Evolutionary conservation across 202 grass and related monocot genomes (phyloP).

Genomic region (Carex sylvatica): DNA sequence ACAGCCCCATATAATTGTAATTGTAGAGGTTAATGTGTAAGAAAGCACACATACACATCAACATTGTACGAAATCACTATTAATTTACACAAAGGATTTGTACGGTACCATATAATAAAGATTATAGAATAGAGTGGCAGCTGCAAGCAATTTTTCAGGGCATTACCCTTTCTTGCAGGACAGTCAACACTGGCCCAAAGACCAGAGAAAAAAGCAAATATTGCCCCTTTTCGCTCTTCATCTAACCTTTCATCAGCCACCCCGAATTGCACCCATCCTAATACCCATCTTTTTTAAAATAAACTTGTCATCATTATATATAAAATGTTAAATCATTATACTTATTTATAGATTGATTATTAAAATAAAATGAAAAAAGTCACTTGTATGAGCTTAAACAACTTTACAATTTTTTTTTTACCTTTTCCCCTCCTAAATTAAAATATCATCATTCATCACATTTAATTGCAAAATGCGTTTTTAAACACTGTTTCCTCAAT

Average conservation of each 20-base stretch:
- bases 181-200: slow-evolving; percentile 59
- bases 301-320: not conserved
- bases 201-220: slow-evolving; percentile 28
- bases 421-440: not conserved
- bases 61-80: slow-evolving; percentile 43
- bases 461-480: not conserved
- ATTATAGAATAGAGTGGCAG: slow-evolving; percentile 41
- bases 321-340: not conserved
- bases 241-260: not conserved
- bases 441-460: not conserved
- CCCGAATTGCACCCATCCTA: slow-evolving; percentile 7
- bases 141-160: slow-evolving; percentile 38
- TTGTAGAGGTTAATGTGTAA: slow-evolving; percentile 35
- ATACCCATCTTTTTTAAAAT: not conserved
- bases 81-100: slow-evolving; percentile 47
- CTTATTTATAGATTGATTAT: not conserved
- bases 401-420: not conserved
- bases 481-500: not conserved
- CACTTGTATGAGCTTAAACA: not conserved
- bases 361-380: not conserved
- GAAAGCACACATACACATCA: slow-evolving; percentile 41
- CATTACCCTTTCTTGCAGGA: slow-evolving; percentile 45
- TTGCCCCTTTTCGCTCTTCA: slow-evolving; percentile 10
- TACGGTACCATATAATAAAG: slow-evolving; percentile 40
- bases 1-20: slow-evolving; percentile 55